Percentiles rank a stretch among this genome's conserved stretches.
Evolutionary conservation across 805 yeast genomes (phyloP).

Genomic region (Candida michaelii): DNA sequence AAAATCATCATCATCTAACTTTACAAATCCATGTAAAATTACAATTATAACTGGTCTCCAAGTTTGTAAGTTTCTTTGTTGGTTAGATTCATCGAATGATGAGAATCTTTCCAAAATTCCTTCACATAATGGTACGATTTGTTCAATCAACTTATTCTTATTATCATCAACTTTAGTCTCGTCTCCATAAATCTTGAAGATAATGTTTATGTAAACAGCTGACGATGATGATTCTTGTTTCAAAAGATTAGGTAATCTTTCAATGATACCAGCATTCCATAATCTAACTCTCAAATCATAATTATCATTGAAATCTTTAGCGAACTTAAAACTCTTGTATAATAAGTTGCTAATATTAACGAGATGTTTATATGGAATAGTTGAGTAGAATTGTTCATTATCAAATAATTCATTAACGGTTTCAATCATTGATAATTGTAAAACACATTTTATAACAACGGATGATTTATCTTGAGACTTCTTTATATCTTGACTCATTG

Average conservation of each 20-base stretch:
- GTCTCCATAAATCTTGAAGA: constrained; percentile 78
- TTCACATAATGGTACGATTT: constrained; percentile 64
- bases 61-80: constrained; percentile 72
- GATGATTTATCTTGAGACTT: constrained; percentile 61
- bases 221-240: constrained; percentile 91
- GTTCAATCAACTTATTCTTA: constrained; percentile 51
- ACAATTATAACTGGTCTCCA: constrained; percentile 94
- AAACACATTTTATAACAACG: constrained; percentile 88
- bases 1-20: constrained; percentile 75
- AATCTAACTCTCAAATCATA: constrained; percentile 82
- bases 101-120: constrained; percentile 69
- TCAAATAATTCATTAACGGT: constrained; percentile 78
- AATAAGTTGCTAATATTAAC: constrained; percentile 59
- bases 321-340: constrained; percentile 72
- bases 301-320: constrained; percentile 85
- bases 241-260: constrained; percentile 84
- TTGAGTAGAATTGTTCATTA: constrained; percentile 61
- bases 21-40: constrained; percentile 77
- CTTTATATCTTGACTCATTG: constrained; percentile 28
- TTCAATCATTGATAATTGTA: constrained; percentile 87
- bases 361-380: constrained; percentile 67
- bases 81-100: constrained; percentile 73
- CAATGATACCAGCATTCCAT: constrained; percentile 91
- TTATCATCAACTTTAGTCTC: constrained; percentile 48
- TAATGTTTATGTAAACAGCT: constrained; percentile 77